Percentiles rank a stretch among this genome's conserved stretches.
Evolutionary conservation across 441 rosid species (phyloP).

Genomic region (Populus hybrid): DNA sequence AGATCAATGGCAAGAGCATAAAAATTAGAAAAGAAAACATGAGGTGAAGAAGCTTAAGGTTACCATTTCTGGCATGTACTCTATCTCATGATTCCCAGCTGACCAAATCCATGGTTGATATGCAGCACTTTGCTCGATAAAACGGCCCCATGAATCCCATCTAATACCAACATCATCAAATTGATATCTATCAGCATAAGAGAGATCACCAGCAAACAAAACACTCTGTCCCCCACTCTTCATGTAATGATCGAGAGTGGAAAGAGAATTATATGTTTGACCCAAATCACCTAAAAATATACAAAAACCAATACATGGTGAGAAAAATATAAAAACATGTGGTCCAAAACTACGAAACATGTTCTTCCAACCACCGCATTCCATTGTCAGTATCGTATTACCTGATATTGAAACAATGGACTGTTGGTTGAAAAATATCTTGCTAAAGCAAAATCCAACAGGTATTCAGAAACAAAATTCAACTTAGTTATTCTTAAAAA

Average conservation of each 20-base stretch:
- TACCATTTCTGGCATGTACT: slow-evolving; percentile 49
- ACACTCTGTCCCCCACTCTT: slow-evolving; percentile 41
- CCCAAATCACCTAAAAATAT: slow-evolving; percentile 47
- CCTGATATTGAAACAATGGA: neutral
- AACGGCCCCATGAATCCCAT: slow-evolving; percentile 61
- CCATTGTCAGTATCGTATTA: neutral
- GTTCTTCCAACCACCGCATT: neutral
- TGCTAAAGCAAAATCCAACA: neutral
- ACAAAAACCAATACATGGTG: slow-evolving; percentile 8
- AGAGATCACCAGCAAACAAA: slow-evolving; percentile 52
- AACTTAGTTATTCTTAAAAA: neutral
- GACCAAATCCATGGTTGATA: slow-evolving; percentile 62
- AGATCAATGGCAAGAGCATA: neutral
- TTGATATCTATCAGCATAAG: slow-evolving; percentile 48
- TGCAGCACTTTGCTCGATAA: slow-evolving; percentile 45
- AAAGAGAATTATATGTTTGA: slow-evolving; percentile 54
- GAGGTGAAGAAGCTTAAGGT: neutral
- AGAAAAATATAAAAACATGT: slow-evolving; percentile 1
- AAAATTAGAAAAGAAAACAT: neutral
- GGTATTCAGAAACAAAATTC: neutral
- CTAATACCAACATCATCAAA: slow-evolving; percentile 39
- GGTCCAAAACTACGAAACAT: neutral
- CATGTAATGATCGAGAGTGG: slow-evolving; percentile 49
- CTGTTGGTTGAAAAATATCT: neutral
- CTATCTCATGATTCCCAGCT: slow-evolving; percentile 57